Evolutionary conservation across 1,284 basidiomycete genomes (phyloP).

Genomic region (Inonotus hispidus): DNA sequence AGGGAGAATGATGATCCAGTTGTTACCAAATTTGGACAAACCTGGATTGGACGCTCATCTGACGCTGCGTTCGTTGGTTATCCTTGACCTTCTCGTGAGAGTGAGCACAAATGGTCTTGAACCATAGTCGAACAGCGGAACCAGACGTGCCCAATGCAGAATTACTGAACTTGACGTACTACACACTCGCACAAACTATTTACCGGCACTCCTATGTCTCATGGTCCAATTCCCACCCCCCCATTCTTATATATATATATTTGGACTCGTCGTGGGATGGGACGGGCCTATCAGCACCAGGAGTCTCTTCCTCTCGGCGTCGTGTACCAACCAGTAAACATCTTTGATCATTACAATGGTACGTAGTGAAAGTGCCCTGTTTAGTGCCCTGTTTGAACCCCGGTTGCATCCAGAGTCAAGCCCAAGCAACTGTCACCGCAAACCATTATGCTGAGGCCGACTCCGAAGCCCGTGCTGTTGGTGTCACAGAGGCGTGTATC

Average conservation of each 20-base stretch:
- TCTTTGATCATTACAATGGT: not conserved
- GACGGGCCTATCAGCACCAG: not conserved
- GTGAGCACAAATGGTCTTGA: too few relatives aligned
- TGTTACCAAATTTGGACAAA: not conserved
- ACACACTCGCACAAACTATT: slow-evolving; percentile 6
- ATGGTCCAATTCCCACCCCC: slow-evolving; percentile 3
- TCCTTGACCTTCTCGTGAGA: too few relatives aligned
- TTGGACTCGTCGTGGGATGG: not conserved
- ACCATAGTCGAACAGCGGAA: not conserved
- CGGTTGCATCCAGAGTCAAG: not conserved
- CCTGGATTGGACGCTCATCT: not conserved
- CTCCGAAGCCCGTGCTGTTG: slow-evolving; percentile 6
- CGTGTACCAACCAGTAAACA: not conserved
- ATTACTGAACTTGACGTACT: too few relatives aligned
- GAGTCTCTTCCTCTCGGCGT: not conserved
- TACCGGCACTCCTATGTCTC: not conserved
- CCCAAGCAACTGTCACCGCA: not conserved
- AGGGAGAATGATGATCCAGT: not conserved
- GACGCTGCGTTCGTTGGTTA: too few relatives aligned
- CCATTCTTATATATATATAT: slow-evolving; percentile 1
- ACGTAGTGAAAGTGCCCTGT: not conserved
- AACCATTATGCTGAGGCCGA: slow-evolving; percentile 14
- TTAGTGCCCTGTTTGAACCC: not conserved
- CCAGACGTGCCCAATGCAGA: too few relatives aligned
- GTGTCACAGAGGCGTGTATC: slow-evolving; percentile 5